Conservation (phyloP, 768 basidiomycete genomes). For the Leccinum disarticulatum region DNA sequence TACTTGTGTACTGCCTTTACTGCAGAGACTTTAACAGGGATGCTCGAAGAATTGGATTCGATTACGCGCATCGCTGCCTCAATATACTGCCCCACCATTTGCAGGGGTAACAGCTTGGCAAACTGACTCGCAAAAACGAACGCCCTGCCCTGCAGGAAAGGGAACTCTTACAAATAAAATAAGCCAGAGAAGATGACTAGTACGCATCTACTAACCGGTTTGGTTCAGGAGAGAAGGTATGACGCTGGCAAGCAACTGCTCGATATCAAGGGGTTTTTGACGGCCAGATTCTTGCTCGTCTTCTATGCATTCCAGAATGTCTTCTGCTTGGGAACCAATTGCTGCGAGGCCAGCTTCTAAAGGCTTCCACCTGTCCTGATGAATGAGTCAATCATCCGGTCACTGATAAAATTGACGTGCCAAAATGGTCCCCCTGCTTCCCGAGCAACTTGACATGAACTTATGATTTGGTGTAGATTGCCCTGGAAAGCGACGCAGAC, state of each 20-base stretch:
- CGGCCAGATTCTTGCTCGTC: conserved; percentile 68
- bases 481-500: conserved; percentile 55
- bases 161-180: conserved; percentile 53
- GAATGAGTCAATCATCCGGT: conserved; percentile 5
- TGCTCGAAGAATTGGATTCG: conserved; percentile 63
- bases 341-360: conserved; percentile 84
- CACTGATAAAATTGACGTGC: conserved; percentile 37
- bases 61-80: conserved; percentile 85
- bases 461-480: conserved; percentile 54
- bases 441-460: conserved; percentile 53
- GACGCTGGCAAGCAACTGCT: conserved; percentile 69
- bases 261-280: conserved; percentile 72
- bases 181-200: neutral
- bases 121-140: conserved; percentile 95
- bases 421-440: conserved; percentile 61
- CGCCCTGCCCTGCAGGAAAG: conserved; percentile 92
- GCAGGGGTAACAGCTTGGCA: conserved; percentile 65
- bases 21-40: conserved; percentile 94
- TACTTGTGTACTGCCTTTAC: conserved; percentile 94
- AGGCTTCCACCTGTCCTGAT: conserved; percentile 76
- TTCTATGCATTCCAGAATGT: conserved; percentile 72
- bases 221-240: conserved; percentile 75
- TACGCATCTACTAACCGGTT: conserved; percentile 50
- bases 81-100: conserved; percentile 81
- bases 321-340: conserved; percentile 77